These are phyloP conservation scores for Flueggea neowawraea DNA, from an alignment of 441 rosid genomes.

Conservation along the genomic window DNA sequence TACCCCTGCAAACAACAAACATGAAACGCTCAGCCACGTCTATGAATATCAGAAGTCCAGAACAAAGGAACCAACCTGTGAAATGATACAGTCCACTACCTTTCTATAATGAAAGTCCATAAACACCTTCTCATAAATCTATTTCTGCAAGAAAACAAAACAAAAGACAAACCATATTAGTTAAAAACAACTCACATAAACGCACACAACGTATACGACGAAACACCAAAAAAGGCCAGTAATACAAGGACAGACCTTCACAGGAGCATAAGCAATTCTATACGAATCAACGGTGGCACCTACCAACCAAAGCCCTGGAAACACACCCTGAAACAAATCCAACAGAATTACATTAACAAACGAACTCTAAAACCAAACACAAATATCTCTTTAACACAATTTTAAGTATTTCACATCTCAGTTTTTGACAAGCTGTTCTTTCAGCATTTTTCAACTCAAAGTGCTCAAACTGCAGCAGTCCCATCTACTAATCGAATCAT, in stretches of 20 bases:
- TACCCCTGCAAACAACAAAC: conserved; percentile 25
- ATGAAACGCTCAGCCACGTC: conserved; percentile 6
- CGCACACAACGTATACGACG: not conserved
- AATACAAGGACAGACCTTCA: conserved; percentile 38
- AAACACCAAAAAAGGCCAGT: not conserved
- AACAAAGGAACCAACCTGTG: not conserved
- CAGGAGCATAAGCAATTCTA: conserved; percentile 44
- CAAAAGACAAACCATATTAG: not conserved
- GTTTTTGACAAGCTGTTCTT: too few species aligned
- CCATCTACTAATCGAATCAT: too few species aligned
- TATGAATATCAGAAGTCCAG: not conserved
- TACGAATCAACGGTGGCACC: conserved; percentile 76
- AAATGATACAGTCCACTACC: conserved; percentile 5
- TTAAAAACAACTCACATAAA: not conserved
- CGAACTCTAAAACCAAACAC: too few species aligned
- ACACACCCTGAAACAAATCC: conserved; percentile 33
- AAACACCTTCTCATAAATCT: conserved; percentile 9
- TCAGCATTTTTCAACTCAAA: too few species aligned
- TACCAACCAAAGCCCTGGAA: conserved; percentile 83
- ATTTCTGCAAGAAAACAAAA: conserved; percentile 22
- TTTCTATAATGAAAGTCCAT: not conserved
- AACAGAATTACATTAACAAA: conserved; percentile 1
- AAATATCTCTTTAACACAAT: too few species aligned
- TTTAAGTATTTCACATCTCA: too few species aligned
- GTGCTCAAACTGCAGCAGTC: too few species aligned